Conservation (phyloP, 2,329 filamentous ascomycete species). For the Apiospora hydei region DNA sequence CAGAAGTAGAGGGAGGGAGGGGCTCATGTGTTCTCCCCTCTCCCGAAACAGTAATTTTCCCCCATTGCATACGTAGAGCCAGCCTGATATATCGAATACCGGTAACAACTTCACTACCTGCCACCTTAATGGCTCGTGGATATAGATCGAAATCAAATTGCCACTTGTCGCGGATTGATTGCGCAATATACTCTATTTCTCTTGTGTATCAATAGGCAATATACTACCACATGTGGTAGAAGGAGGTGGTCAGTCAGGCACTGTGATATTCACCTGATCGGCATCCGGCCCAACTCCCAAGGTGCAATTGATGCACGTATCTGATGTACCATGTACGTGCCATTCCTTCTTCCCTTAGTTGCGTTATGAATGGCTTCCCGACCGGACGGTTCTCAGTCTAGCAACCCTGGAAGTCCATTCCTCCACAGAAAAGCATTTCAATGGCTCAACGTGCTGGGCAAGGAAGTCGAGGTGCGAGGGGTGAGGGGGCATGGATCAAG, state of each 20-base stretch:
- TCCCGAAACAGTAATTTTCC: conserved; percentile 13
- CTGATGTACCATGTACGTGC: not conserved
- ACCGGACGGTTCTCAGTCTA: conserved; percentile 16
- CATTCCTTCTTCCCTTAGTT: not conserved
- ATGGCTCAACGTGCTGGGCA: conserved; percentile 17
- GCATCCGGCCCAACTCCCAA: not conserved
- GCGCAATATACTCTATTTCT: not conserved
- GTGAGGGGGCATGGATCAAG: conserved; percentile 18
- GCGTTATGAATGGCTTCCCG: conserved; percentile 12
- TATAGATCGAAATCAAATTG: not conserved
- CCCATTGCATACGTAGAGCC: not conserved
- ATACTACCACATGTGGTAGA: not conserved
- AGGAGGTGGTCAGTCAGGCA: too few species aligned
- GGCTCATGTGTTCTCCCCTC: not conserved
- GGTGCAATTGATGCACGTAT: not conserved
- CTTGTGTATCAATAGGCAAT: not conserved
- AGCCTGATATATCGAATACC: not conserved
- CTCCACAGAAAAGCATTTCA: conserved; percentile 10
- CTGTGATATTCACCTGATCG: not conserved
- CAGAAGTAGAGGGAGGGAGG: not conserved
- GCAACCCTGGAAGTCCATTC: conserved; percentile 14
- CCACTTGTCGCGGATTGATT: conserved; percentile 4
- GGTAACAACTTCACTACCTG: not conserved
- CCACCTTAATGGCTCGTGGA: not conserved
- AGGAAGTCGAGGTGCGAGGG: conserved; percentile 5